These are phyloP conservation scores for Mycocentrospora acerina DNA, from an alignment of 2,329 filamentous ascomycete genomes.

Conservation along the genomic window DNA sequence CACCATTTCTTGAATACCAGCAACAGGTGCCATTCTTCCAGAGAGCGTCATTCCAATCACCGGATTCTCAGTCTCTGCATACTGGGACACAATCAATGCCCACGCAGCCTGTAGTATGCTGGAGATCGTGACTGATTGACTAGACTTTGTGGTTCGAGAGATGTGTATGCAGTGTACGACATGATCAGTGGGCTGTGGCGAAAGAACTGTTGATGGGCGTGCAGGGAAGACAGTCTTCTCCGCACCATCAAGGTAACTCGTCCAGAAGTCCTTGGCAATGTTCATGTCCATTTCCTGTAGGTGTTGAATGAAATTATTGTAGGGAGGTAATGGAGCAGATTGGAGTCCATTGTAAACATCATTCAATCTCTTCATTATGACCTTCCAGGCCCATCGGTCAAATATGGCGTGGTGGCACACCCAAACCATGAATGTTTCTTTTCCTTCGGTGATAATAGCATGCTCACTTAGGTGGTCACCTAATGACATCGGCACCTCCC, in stretches of 20 bases:
- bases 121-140: background rate
- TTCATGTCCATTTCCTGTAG: slow-evolving; percentile 2
- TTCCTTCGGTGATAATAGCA: slow-evolving; percentile 6
- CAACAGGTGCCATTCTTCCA: slow-evolving; percentile 18
- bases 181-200: slow-evolving; percentile 2
- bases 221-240: slow-evolving; percentile 6
- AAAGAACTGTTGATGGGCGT: slow-evolving; percentile 7
- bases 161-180: background rate
- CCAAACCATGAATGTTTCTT: slow-evolving; percentile 49
- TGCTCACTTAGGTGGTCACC: slow-evolving; percentile 5
- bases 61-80: slow-evolving; percentile 17
- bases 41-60: slow-evolving; percentile 16
- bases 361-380: background rate
- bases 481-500: slow-evolving; percentile 3
- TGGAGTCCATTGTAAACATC: background rate
- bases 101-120: slow-evolving; percentile 19
- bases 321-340: too few species aligned
- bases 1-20: slow-evolving; percentile 10
- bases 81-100: slow-evolving; percentile 16
- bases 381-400: slow-evolving; percentile 66
- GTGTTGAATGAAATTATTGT: slow-evolving; percentile 12
- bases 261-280: slow-evolving; percentile 8
- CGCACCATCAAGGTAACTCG: slow-evolving; percentile 2
- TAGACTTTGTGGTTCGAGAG: background rate
- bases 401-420: slow-evolving; percentile 82